Base-by-base conservation (phyloP, 1,284 basidiomycete species). In the Fomitopsis schrenkii region DNA sequence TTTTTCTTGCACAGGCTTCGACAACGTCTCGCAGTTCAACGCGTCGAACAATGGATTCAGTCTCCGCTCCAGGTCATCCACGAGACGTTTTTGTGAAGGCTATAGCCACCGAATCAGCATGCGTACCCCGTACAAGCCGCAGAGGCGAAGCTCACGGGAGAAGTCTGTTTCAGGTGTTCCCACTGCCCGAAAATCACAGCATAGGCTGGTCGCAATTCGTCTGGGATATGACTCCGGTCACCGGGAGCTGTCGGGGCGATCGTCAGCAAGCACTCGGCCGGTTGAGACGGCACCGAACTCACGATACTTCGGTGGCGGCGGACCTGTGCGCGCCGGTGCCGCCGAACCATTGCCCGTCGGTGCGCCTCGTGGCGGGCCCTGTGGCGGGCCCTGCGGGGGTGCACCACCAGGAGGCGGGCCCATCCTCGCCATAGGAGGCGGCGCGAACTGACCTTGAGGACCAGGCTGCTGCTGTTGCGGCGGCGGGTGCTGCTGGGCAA, bases 161-260 rank as follows among this genome's bases (percentile, higher is more conserved):
- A 83, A 14, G 79, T 82, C 71, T 91, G 86, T 77, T 83, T 93
- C 75, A 94, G 74, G 40, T 81, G 80, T 48, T 80, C 77, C 66
- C 94, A 71, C 63, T 90, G 86, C 50, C 79, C 79, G 12, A 79
- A 80, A 44, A 95, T 77, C n/a, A 88, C 79, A 54, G 85, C 80
- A 68, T 83, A 93, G 57, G 93, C 87, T 1, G 90, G 86, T 66
- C 80, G 77, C 45, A 85, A 82, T 42, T 81, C 76, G 9, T 89
- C 86, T 4, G 95, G 90, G 62, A 98, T 97, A 75, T 98, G 97
- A 35, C 85, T 87, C 40, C 95, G 84, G 74, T 98, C 96, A 61
- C 96, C 96, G 46, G 88, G 82, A 36, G 95, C 94, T 96, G 70
- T 17, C 57, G 55, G 61, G 45, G 38, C 10, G 60, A 30, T 61